Evolutionary conservation across 352 stramenopile genomes (phyloP).

Genomic region (Globisporangium cystogenes): DNA sequence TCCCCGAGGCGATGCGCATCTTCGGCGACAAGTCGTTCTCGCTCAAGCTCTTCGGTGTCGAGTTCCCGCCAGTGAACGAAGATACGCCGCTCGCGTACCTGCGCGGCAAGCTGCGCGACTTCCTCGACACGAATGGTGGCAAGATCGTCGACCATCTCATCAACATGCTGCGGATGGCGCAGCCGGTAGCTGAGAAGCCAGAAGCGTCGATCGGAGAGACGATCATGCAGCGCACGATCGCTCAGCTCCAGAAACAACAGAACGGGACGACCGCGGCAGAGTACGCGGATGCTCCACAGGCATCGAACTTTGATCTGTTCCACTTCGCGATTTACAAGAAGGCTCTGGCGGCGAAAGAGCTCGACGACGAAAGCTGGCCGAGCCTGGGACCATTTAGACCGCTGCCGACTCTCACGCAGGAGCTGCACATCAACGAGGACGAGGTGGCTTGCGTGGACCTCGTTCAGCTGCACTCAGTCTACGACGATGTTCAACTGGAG

Average conservation of each 20-base stretch:
- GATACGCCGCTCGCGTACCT: conserved; percentile 61
- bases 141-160: conserved; percentile 60
- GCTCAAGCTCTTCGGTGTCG: conserved; percentile 43
- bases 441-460: conserved; percentile 39
- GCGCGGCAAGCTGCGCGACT: conserved; percentile 39
- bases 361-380: conserved; percentile 16
- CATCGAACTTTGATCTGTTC: conserved; percentile 61
- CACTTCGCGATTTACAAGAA: conserved; percentile 62
- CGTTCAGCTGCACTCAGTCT: conserved; percentile 53
- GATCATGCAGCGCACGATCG: conserved; percentile 7
- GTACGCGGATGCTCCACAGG: conserved; percentile 33
- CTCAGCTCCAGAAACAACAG: conserved; percentile 5
- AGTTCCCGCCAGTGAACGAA: conserved; percentile 51
- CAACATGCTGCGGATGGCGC: conserved; percentile 23
- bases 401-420: conserved; percentile 26
- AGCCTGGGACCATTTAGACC: conserved; percentile 34
- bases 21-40: conserved; percentile 48
- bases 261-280: conserved; percentile 10
- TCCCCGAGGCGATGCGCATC: conserved; percentile 52
- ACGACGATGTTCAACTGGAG: conserved; percentile 50
- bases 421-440: conserved; percentile 37
- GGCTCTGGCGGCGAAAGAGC: conserved; percentile 5
- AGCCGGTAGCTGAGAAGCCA: conserved; percentile 5
- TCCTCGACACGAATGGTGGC: conserved; percentile 46
- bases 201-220: conserved; percentile 7